A percentile compares a stretch with the other conserved stretches of the same genome.
Conservation (phyloP, 306 rosid species). For the Cicer cuneatum region DNA sequence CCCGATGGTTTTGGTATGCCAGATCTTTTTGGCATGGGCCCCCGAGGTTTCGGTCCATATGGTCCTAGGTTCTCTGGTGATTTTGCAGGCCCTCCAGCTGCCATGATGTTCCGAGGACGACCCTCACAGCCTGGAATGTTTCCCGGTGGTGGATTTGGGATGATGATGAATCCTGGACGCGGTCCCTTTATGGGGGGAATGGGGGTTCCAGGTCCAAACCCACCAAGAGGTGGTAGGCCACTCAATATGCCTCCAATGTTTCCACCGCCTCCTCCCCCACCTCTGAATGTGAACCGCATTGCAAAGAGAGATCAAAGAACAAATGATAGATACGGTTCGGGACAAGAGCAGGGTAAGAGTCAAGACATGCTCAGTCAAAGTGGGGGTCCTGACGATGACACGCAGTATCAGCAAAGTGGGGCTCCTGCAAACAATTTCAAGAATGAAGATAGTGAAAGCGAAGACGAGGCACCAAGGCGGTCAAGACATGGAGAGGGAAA, state of each 20-base stretch:
- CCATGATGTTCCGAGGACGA: constrained; percentile 95
- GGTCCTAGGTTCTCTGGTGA: constrained; percentile 94
- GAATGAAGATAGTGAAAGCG: constrained; percentile 91
- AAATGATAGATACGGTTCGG: constrained; percentile 65
- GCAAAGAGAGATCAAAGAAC: constrained; percentile 77
- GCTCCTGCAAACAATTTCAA: constrained; percentile 1
- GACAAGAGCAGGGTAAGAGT: constrained; percentile 74
- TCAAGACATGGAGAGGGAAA: constrained; percentile 96
- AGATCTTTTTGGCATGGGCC: constrained; percentile 82
- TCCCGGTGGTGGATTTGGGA: constrained; percentile 89
- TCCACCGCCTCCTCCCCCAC: constrained; percentile 70
- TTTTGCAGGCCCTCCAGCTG: constrained; percentile 78
- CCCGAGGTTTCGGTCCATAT: constrained; percentile 84
- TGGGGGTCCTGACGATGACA: constrained; percentile 74
- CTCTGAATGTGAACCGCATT: constrained; percentile 65
- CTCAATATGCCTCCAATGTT: constrained; percentile 81
- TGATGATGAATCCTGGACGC: constrained; percentile 98
- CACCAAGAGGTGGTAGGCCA: constrained; percentile 75
- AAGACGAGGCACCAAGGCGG: constrained; percentile 97
- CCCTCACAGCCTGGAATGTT: constrained; percentile 92
- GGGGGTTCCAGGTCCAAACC: constrained; percentile 81
- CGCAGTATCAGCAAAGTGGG: constrained; percentile 57
- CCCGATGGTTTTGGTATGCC: constrained; percentile 97
- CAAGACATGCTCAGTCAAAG: constrained; percentile 68
- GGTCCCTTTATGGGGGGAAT: constrained; percentile 93